Evolutionary conservation across 2,329 filamentous ascomycete genomes (phyloP).

Genomic region (Fusarium sp.): DNA sequence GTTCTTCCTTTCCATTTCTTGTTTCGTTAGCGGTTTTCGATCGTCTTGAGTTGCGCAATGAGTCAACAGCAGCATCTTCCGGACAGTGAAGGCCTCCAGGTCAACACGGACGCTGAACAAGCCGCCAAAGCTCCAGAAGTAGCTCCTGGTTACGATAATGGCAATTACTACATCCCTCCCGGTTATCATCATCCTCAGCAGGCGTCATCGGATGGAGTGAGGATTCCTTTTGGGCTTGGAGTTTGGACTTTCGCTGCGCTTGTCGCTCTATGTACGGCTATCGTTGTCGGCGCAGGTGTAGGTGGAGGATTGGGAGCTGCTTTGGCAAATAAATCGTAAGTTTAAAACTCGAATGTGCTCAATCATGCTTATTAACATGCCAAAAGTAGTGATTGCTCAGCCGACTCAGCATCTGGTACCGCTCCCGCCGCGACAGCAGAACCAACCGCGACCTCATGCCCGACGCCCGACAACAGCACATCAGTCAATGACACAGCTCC

Average conservation of each 20-base stretch:
- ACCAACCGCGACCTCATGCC: constrained; percentile 14
- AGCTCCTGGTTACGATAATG: not conserved
- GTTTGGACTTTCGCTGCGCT: constrained; percentile 28
- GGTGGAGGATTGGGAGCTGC: constrained; percentile 30
- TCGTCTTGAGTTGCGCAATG: not conserved
- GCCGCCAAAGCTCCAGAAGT: constrained; percentile 28
- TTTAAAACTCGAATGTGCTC: fast-evolving
- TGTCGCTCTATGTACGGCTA: constrained; percentile 23
- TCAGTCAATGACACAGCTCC: constrained; percentile 15
- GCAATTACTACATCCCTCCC: constrained; percentile 14
- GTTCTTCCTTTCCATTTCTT: not conserved
- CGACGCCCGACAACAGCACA: constrained; percentile 10
- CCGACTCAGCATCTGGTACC: not conserved
- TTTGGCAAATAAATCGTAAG: constrained; percentile 27
- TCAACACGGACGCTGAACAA: constrained; percentile 10
- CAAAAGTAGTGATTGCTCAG: constrained; percentile 5
- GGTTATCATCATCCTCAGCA: constrained; percentile 8
- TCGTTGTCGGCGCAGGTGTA: constrained; percentile 26
- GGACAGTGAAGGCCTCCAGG: constrained; percentile 32
- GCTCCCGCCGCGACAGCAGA: constrained; percentile 12
- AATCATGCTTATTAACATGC: not conserved
- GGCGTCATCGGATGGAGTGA: not conserved
- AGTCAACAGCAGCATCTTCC: constrained; percentile 8
- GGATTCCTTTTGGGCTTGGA: constrained; percentile 27
- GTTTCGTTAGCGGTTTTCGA: not conserved